Conservation (phyloP, 2,329 filamentous ascomycete genomes). For the Penicillium sp. region DNA sequence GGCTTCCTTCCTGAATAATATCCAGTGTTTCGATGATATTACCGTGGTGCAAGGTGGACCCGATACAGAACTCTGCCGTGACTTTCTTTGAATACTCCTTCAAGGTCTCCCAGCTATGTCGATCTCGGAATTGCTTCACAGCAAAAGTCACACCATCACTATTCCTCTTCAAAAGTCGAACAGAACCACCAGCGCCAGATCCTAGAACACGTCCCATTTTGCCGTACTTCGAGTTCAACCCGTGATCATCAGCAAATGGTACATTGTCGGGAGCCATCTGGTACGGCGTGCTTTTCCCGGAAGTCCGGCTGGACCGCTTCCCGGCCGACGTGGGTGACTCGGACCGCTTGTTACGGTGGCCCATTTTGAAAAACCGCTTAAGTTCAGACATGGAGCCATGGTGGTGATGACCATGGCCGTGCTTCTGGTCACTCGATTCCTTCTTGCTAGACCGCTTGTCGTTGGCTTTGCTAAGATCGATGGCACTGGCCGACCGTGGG, state of each 20-base stretch:
- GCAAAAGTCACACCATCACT: constrained; percentile 93
- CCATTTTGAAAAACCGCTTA: constrained; percentile 90
- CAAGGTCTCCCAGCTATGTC: constrained; percentile 90
- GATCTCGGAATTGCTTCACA: constrained; percentile 92
- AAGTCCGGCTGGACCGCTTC: constrained; percentile 57
- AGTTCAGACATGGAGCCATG: constrained; percentile 86
- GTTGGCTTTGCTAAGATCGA: constrained; percentile 44
- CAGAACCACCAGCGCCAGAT: constrained; percentile 90
- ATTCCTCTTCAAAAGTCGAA: constrained; percentile 88
- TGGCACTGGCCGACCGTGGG: constrained; percentile 52
- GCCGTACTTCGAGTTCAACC: constrained; percentile 86
- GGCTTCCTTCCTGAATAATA: constrained; percentile 89
- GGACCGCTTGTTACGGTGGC: constrained; percentile 64
- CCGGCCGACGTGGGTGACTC: constrained; percentile 65
- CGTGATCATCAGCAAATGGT: constrained; percentile 93
- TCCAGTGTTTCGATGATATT: constrained; percentile 98
- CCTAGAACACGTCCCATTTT: constrained; percentile 94
- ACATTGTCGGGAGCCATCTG: constrained; percentile 58
- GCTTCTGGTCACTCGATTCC: constrained; percentile 50
- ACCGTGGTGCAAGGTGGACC: constrained; percentile 92
- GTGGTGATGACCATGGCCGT: constrained; percentile 55
- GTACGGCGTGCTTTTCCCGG: constrained; percentile 55
- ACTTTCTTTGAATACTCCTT: constrained; percentile 98
- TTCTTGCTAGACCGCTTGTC: constrained; percentile 59
- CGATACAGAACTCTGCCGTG: constrained; percentile 97